Evolutionary conservation across 148 eudicot species (phyloP).

Genomic region (Chenopodium suecicum): DNA sequence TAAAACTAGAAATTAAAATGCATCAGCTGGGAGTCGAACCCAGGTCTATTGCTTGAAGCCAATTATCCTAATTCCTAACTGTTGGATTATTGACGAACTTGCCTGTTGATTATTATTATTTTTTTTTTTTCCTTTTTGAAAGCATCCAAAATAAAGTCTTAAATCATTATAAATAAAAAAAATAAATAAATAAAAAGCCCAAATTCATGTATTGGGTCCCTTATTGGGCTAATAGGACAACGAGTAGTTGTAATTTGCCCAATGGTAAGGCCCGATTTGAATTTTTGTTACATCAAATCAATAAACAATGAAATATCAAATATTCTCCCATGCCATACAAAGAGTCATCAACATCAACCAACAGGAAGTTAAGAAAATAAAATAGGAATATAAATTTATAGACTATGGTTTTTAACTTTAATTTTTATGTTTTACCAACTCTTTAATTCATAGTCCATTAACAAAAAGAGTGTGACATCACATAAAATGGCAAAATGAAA

Average conservation of each 20-base stretch:
- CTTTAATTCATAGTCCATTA: neutral
- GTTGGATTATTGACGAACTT: constrained; percentile 13
- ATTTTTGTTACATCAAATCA: constrained; percentile 19
- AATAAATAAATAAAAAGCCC: neutral
- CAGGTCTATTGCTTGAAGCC: constrained; percentile 22
- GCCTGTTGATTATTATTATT: neutral
- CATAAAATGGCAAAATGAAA: constrained; percentile 16
- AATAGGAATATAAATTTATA: neutral
- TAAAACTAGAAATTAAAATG: neutral
- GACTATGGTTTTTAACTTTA: neutral
- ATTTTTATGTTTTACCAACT: neutral
- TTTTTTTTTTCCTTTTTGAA: no score
- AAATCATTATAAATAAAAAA: no score
- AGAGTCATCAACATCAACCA: constrained; percentile 14
- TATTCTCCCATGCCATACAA: constrained; percentile 6
- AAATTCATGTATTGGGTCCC: neutral
- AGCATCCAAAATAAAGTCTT: no score
- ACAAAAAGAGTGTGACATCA: neutral
- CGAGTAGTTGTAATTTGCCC: no score
- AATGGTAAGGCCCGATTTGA: neutral
- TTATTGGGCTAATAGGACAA: neutral
- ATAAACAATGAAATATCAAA: constrained; percentile 7
- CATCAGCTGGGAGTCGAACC: constrained; percentile 18
- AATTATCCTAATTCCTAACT: constrained; percentile 21
- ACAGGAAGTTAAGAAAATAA: neutral